Evolutionary conservation across 352 stramenopile species (phyloP), one percentile per base, ranked within the genome.

Genomic region (Phytophthora hibernalis): DNA sequence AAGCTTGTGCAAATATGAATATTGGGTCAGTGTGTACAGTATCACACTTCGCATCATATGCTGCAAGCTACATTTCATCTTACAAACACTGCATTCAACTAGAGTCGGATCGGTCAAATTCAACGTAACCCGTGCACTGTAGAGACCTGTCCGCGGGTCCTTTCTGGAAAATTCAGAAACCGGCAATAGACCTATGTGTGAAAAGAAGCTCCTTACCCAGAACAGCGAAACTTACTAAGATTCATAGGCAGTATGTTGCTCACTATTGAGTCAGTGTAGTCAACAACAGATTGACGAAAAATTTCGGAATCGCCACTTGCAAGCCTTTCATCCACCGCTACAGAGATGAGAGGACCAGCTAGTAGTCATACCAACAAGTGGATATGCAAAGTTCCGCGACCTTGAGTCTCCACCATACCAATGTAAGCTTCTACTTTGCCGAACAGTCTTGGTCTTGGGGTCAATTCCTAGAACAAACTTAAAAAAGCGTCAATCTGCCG

Each of bases 381-480:
- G 24, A 28, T 28, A 28, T 28, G 24, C 24, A 28, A 28, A 5
- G 24, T 28, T 28, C 24, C 24, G 24, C n/a, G n/a, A n/a, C n/a
- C n/a, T n/a, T n/a, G n/a, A n/a, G n/a, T n/a, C n/a, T n/a, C n/a
- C n/a, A n/a, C 37, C 56, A 64, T 57, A 64, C 33, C 24, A 28
- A 28, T 6, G 24, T 28, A 28, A 28, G 24, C 24, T 28, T 28
- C 24, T 28, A 28, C 24, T 20, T n/a, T 15, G 8, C 55, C 55
- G 42, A 64, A 47, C 2, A 64, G 8, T 1, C 47, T 45, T 1
- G 30, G 31, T 57, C 2, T 16, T 35, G 1, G 47, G 45, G 43
- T 64, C 26, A 15, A 64, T 47, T 18, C 45, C 56, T 21, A 64
- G 13, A 5, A 33, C 45, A 24, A 28, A 43, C 44, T 18, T 16